Evolutionary conservation across 2,329 filamentous ascomycete genomes (phyloP).

Genomic region (Apiospora rasikravindrae): DNA sequence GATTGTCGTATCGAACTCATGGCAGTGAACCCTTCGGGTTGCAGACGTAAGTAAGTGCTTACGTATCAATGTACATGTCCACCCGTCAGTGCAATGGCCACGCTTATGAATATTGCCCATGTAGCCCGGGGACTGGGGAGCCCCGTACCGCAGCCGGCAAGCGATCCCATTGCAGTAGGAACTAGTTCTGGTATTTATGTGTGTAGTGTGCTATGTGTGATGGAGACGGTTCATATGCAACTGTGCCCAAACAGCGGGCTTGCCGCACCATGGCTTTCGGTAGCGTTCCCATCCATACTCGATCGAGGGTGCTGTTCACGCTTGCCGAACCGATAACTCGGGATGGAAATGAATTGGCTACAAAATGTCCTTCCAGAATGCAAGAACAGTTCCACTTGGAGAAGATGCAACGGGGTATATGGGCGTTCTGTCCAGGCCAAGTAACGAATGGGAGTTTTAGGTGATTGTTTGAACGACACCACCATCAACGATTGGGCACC

Average conservation of each 20-base stretch:
- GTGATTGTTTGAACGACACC: slow-evolving; percentile 10
- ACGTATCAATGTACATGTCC: neutral
- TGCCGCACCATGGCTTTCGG: slow-evolving; percentile 3
- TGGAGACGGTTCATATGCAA: slow-evolving; percentile 2
- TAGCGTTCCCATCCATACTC: neutral
- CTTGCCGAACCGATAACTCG: slow-evolving; percentile 12
- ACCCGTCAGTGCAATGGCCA: neutral
- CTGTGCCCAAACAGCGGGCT: slow-evolving; percentile 12
- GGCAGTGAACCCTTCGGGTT: neutral
- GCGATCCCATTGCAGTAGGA: neutral
- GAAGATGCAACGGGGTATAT: neutral
- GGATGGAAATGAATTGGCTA: slow-evolving; percentile 14
- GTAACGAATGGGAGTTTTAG: slow-evolving; percentile 11
- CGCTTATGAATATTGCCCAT: neutral
- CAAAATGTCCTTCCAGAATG: neutral
- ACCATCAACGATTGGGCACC: slow-evolving; percentile 13
- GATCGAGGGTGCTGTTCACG: neutral
- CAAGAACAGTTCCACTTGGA: neutral
- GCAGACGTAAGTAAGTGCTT: neutral
- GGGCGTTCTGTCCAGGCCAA: neutral
- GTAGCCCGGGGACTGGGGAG: neutral
- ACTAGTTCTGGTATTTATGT: neutral
- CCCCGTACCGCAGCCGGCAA: slow-evolving; percentile 3
- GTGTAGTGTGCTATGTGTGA: slow-evolving; percentile 4
- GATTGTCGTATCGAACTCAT: neutral